These are phyloP conservation scores for Corchorus capsularis DNA, from an alignment of 345 rosid genomes.

Conservation along the genomic window DNA sequence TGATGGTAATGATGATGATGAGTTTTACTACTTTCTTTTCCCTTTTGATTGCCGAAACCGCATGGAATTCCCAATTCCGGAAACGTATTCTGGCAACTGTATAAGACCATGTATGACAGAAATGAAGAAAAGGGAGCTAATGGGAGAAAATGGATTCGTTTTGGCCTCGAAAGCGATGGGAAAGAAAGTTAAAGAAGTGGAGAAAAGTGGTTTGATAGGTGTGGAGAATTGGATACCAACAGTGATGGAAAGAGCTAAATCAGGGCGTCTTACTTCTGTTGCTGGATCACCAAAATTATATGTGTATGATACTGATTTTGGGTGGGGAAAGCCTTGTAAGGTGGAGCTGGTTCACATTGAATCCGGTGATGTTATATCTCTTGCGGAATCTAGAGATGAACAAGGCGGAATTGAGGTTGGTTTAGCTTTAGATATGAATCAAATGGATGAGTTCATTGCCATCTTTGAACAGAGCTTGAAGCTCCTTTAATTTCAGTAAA, in stretches of 20 bases:
- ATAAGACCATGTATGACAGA: conserved; percentile 15
- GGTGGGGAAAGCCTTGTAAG: conserved; percentile 52
- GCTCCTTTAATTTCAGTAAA: not conserved
- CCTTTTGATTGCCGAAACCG: conserved; percentile 31
- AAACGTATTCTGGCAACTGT: conserved; percentile 43
- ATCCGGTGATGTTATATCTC: conserved; percentile 23
- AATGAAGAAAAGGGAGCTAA: conserved; percentile 24
- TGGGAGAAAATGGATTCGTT: conserved; percentile 34
- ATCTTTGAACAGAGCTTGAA: conserved; percentile 8
- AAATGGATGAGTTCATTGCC: conserved; percentile 7
- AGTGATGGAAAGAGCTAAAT: not conserved
- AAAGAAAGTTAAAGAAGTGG: conserved; percentile 27
- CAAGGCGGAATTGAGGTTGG: conserved; percentile 31
- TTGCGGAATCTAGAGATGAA: conserved; percentile 30
- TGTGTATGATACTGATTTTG: conserved; percentile 43
- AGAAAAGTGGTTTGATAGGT: conserved; percentile 26
- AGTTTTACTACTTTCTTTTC: conserved; percentile 22
- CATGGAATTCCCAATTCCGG: conserved; percentile 22
- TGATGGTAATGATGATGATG: not conserved
- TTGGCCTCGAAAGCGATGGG: conserved; percentile 43
- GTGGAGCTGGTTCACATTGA: conserved; percentile 41
- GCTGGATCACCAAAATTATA: conserved; percentile 50
- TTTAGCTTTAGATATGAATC: not conserved
- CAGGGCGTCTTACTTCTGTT: conserved; percentile 1
- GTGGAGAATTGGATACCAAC: conserved; percentile 3